These are phyloP conservation scores for Pelargonium australe DNA, from an alignment of 441 rosid species.

Conservation along the genomic window DNA sequence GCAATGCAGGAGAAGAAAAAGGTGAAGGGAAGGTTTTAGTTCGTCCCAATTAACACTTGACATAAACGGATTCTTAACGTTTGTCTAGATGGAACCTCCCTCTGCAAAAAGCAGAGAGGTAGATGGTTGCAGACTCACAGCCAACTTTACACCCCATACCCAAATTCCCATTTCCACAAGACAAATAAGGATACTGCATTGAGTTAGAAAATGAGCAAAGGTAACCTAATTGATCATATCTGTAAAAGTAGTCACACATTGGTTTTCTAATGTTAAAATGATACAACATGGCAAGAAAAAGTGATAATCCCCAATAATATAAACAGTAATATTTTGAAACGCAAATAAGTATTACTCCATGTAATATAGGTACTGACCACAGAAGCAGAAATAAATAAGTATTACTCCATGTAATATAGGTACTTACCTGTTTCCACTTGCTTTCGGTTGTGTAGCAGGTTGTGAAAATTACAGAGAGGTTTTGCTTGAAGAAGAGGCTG, in stretches of 20 bases:
- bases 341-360: background rate
- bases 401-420: constrained; percentile 9
- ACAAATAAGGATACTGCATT: constrained; percentile 1
- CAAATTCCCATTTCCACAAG: background rate
- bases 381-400: background rate
- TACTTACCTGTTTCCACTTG: constrained; percentile 49
- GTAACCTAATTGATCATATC: background rate
- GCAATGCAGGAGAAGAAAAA: background rate
- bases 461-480: constrained; percentile 63
- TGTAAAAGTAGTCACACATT: background rate
- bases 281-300: background rate
- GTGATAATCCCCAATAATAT: background rate
- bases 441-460: constrained; percentile 77
- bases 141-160: background rate
- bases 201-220: background rate
- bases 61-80: background rate
- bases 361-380: constrained; percentile 6
- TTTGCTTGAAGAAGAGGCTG: constrained; percentile 79
- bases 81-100: background rate
- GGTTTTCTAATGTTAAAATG: background rate
- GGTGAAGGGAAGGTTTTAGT: background rate
- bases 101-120: background rate
- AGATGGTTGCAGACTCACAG: background rate
- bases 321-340: constrained; percentile 1
- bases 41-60: background rate